A percentile compares a stretch with the other conserved stretches of the same genome.
Conservation (phyloP, 495 filamentous ascomycete species). For the Penicillium canescens region DNA sequence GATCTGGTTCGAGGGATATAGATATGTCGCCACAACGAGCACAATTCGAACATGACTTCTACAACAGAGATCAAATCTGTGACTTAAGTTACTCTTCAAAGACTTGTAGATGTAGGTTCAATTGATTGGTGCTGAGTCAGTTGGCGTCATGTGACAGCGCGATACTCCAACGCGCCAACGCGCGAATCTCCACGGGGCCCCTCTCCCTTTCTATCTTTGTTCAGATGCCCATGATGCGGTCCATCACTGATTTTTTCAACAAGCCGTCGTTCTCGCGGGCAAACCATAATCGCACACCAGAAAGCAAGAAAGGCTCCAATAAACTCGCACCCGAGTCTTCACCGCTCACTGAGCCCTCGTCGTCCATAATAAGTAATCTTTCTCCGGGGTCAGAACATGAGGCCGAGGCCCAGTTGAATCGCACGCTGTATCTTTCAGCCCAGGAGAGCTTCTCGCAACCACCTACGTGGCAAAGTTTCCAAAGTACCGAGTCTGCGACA, state of each 20-base stretch:
- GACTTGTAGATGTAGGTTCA: too few relatives aligned
- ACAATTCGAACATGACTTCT: not conserved
- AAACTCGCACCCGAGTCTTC: slow-evolving; percentile 21
- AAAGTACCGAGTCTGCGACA: slow-evolving; percentile 13
- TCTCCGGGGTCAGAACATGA: slow-evolving; percentile 18
- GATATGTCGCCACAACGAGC: not conserved
- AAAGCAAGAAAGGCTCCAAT: slow-evolving; percentile 4
- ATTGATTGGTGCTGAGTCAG: not conserved
- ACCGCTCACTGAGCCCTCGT: slow-evolving; percentile 34
- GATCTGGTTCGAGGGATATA: not conserved
- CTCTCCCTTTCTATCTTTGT: not conserved
- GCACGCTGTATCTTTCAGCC: slow-evolving; percentile 11
- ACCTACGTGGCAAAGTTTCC: slow-evolving; percentile 15
- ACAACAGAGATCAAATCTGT: not conserved
- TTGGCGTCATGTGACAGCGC: slow-evolving; percentile 25
- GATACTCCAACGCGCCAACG: slow-evolving; percentile 8
- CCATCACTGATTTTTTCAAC: slow-evolving; percentile 43
- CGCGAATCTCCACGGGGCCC: too few relatives aligned
- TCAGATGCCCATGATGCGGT: slow-evolving; percentile 27
- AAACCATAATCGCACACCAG: slow-evolving; percentile 2
- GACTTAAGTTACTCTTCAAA: too few relatives aligned
- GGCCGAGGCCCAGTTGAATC: slow-evolving; percentile 18
- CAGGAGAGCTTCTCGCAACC: not conserved
- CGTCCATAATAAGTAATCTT: slow-evolving; percentile 24
- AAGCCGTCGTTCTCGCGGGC: slow-evolving; percentile 25